Conservation (phyloP, 306 rosid species). For the Begonia peltatifolia region DNA sequence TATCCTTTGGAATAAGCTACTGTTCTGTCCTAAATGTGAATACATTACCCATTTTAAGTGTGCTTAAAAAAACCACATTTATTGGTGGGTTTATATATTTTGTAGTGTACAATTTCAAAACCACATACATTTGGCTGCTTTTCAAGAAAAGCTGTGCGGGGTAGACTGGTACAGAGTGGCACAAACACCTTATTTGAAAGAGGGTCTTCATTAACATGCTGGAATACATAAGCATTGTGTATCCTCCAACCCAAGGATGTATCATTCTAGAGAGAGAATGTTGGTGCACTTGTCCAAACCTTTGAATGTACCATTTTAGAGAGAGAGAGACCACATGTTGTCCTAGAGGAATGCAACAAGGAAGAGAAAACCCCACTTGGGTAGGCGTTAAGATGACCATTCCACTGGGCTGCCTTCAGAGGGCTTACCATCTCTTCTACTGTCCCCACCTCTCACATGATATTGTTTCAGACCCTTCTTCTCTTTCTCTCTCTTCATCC, state of each 20-base stretch:
- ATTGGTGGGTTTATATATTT: too few relatives aligned
- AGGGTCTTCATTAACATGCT: not conserved
- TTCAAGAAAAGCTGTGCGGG: too few relatives aligned
- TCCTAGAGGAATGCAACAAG: constrained; percentile 5
- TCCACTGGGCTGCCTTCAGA: constrained; percentile 23
- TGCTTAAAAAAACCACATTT: too few relatives aligned
- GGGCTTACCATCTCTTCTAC: constrained; percentile 19
- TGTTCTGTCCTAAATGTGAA: too few relatives aligned
- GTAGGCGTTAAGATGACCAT: constrained; percentile 28
- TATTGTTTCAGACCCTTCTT: constrained; percentile 19
- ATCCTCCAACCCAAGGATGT: not conserved
- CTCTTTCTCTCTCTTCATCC: constrained; percentile 13
- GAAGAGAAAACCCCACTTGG: constrained; percentile 16
- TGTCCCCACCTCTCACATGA: constrained; percentile 72
- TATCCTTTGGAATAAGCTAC: too few relatives aligned
- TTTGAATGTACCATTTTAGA: not conserved
- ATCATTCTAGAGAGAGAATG: not conserved
- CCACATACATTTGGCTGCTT: too few relatives aligned
- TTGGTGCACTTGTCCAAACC: constrained; percentile 1
- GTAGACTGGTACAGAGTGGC: too few relatives aligned
- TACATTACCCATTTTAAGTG: too few relatives aligned
- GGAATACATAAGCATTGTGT: not conserved
- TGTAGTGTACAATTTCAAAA: too few relatives aligned
- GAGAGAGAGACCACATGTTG: constrained; percentile 2
- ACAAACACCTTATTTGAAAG: not conserved